Evolutionary conservation across 306 rosid genomes (phyloP).

Genomic region (Betula pendula): DNA sequence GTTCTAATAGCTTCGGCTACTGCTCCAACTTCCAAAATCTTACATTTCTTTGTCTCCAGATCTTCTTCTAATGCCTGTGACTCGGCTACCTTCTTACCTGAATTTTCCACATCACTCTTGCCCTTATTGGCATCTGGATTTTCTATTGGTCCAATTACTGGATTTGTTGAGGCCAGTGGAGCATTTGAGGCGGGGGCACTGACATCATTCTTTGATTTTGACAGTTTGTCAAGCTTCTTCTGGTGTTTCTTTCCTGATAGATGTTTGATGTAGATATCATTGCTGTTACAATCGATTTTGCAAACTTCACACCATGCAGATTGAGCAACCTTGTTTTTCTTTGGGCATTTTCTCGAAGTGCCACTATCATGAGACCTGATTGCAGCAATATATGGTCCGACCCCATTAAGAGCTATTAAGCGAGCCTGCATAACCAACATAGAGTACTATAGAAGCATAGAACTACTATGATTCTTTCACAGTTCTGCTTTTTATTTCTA

Average conservation of each 20-base stretch:
- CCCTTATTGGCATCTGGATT: slow-evolving; percentile 38
- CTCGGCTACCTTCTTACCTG: slow-evolving; percentile 15
- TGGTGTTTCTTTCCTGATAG: slow-evolving; percentile 66
- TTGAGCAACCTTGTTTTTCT: slow-evolving; percentile 48
- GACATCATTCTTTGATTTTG: slow-evolving; percentile 22
- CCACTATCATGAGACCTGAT: slow-evolving; percentile 37
- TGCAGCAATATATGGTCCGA: slow-evolving; percentile 45
- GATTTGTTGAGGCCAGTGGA: slow-evolving; percentile 1
- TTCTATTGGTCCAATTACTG: slow-evolving; percentile 46
- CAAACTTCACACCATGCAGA: slow-evolving; percentile 66
- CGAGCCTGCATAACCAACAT: slow-evolving; percentile 41
- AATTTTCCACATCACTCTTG: slow-evolving; percentile 7
- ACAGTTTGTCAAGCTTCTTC: slow-evolving; percentile 46
- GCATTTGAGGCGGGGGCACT: slow-evolving; percentile 13
- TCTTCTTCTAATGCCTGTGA: slow-evolving; percentile 25
- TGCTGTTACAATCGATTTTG: slow-evolving; percentile 59
- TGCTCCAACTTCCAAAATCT: slow-evolving; percentile 51
- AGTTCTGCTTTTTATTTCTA: background rate
- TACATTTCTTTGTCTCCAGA: slow-evolving; percentile 54
- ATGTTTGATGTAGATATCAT: slow-evolving; percentile 49
- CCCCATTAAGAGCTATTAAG: slow-evolving; percentile 39
- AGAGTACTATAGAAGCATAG: slow-evolving; percentile 8
- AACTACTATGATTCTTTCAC: background rate
- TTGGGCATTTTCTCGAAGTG: slow-evolving; percentile 38
- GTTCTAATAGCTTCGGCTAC: slow-evolving; percentile 37